phyloP scores from a whole-genome alignment of 108 stramenopile species.

The Skeletonema costatum region DNA sequence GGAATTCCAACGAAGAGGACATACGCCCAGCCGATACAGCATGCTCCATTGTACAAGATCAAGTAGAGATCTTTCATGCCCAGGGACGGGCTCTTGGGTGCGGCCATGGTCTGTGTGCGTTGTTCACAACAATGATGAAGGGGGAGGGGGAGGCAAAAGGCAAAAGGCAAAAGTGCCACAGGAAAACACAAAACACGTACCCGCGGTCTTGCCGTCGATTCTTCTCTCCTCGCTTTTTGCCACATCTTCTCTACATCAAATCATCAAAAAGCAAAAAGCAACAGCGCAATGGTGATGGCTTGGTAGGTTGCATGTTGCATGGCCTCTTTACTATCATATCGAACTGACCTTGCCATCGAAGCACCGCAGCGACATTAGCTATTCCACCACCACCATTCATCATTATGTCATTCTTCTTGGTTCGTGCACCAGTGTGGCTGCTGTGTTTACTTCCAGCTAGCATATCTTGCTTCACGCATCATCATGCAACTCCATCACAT shows the following conservation, averaged over 20 bases:
- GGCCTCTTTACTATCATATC: too few species aligned
- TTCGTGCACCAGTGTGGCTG: background rate
- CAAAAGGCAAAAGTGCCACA: background rate
- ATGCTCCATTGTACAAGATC: slow-evolving; percentile 85
- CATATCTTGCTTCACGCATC: background rate
- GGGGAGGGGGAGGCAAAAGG: too few species aligned
- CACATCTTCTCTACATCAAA: too few species aligned
- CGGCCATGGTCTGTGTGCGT: background rate
- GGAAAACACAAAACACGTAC: background rate
- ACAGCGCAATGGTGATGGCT: too few species aligned
- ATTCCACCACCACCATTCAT: background rate
- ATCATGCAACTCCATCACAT: too few species aligned
- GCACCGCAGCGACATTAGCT: too few species aligned
- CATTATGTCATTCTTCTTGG: background rate
- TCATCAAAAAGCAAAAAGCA: too few species aligned
- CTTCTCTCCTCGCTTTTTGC: background rate
- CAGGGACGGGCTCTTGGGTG: slow-evolving; percentile 4
- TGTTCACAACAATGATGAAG: background rate
- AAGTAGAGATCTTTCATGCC: slow-evolving; percentile 77
- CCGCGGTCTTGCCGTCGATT: background rate
- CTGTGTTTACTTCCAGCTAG: background rate
- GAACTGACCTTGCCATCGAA: too few species aligned
- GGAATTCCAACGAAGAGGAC: slow-evolving; percentile 66
- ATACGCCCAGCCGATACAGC: slow-evolving; percentile 87
- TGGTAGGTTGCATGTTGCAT: too few species aligned